phyloP scores from a whole-genome alignment of 2,329 filamentous ascomycete species.

The Trichoderma brevicompactum region DNA sequence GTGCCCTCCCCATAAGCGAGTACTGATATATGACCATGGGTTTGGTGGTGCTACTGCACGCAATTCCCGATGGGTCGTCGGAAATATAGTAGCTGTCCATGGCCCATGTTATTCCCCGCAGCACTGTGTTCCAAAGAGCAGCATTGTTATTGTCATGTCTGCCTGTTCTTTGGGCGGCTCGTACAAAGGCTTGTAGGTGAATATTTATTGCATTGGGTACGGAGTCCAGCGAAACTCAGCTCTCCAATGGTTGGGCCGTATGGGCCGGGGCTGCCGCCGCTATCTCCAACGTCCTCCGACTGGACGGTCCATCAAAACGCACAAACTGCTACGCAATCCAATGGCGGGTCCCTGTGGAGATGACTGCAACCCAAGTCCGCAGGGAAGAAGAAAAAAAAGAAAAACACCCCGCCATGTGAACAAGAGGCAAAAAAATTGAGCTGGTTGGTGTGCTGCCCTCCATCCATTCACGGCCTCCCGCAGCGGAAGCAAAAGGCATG shows the following conservation, averaged over 20 bases:
- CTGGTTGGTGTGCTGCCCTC: too few species aligned
- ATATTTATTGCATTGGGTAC: not conserved
- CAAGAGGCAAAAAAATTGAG: not conserved
- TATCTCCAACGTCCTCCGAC: too few species aligned
- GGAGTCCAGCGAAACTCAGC: not conserved
- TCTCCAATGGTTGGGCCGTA: too few species aligned
- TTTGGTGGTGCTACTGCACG: not conserved
- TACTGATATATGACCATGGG: not conserved
- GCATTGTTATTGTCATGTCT: not conserved
- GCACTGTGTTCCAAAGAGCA: not conserved
- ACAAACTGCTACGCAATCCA: not conserved
- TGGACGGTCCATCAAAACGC: too few species aligned
- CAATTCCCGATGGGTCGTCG: constrained; percentile 5
- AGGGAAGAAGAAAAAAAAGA: not conserved
- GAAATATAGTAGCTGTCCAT: not conserved
- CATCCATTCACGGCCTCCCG: too few species aligned
- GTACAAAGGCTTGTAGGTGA: too few species aligned
- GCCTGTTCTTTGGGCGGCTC: too few species aligned
- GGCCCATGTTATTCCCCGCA: not conserved
- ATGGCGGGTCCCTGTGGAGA: constrained; percentile 4
- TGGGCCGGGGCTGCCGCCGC: too few species aligned
- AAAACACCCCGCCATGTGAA: constrained; percentile 7
- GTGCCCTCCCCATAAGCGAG: not conserved
- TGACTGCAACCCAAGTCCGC: not conserved
- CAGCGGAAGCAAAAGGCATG: too few species aligned